Percentiles rank a stretch among this genome's conserved stretches.
Conservation (phyloP, 2,329 filamentous ascomycete species). For the Trichophyton simii region DNA sequence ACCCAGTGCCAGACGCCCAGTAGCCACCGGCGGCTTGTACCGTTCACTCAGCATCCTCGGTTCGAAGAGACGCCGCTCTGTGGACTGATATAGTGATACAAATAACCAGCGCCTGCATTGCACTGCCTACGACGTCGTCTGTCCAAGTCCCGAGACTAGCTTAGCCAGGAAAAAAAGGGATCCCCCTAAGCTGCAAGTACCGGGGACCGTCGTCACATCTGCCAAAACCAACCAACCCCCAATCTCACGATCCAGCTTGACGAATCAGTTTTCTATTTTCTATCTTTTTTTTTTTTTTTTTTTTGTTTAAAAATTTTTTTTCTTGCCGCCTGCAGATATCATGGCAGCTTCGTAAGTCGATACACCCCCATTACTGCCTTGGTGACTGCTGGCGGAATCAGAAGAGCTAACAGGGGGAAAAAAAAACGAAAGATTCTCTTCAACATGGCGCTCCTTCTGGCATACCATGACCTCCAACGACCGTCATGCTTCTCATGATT, state of each 20-base stretch:
- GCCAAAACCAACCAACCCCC: background rate
- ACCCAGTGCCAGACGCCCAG: background rate
- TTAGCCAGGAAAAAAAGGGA: background rate
- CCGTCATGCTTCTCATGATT: constrained; percentile 85
- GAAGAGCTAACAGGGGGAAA: background rate
- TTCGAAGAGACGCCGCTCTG: background rate
- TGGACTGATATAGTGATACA: background rate
- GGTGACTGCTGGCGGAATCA: background rate
- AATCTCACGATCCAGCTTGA: background rate
- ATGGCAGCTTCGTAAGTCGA: constrained; percentile 3
- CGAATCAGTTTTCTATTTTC: background rate
- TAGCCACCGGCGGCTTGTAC: background rate
- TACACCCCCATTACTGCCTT: background rate
- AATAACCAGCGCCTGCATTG: background rate
- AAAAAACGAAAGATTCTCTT: constrained; percentile 43
- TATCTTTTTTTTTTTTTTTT: too few species aligned
- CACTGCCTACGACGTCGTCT: background rate
- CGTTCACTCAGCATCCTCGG: background rate
- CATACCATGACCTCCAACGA: constrained; percentile 70
- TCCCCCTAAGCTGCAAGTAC: background rate
- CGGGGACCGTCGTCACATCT: background rate
- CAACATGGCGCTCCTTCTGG: constrained; percentile 83
- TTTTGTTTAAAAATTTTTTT: too few species aligned
- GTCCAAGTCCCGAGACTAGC: background rate
- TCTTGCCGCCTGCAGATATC: background rate